Evolutionary conservation across 805 yeast genomes (phyloP), one percentile per base, ranked within the genome.

Genomic region (Candida koratica): DNA sequence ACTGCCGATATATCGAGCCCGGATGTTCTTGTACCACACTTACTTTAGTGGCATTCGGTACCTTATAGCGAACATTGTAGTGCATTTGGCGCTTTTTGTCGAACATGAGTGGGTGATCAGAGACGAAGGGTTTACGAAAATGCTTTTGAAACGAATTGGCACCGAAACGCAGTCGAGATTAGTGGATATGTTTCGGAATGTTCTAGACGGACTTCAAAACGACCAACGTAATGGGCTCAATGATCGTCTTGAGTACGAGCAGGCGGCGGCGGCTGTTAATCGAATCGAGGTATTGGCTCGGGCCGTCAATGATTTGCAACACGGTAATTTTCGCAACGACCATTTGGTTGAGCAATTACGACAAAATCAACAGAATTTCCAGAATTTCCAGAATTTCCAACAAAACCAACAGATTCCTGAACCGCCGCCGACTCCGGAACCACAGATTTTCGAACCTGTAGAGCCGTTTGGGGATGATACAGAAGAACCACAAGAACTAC

Each of bases 41-140:
- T 66, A 60, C 40, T 53, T 60, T 32, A 53, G 58, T 25, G 73
- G 73, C 2, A 29, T 59, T 12, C 39, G 63, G 10, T 69, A 69
- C 39, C 56, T 78, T 3, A 8, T 68, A 1, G 50, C 67, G 17
- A 58, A 69, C 14, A 55, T 71, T 2, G 38, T 69, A 3, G 54
- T 71, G 17, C 69, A 65, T 38, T 43, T 74, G 12, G 70, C 76
- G 4, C 39, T 77, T 5, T 73, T 75, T 49, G 62, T 79, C 15
- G 78, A 73, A 42, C 83, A 81, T 51, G 88, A 82, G 46, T 78
- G 83, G 77, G 81, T 83, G 11, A 74, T 76, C 1, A 63, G 78
- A 37, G 94, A 84, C 53, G 77, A 79, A 32, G 87, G 86, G 0
- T 81, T 80, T 53, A 56, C 64, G 18, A 77, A 75, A 49, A 67